Percentiles rank a stretch among this genome's conserved stretches.
Conservation (phyloP, 164 flowering plant genomes). For the Platanus orientalis region DNA sequence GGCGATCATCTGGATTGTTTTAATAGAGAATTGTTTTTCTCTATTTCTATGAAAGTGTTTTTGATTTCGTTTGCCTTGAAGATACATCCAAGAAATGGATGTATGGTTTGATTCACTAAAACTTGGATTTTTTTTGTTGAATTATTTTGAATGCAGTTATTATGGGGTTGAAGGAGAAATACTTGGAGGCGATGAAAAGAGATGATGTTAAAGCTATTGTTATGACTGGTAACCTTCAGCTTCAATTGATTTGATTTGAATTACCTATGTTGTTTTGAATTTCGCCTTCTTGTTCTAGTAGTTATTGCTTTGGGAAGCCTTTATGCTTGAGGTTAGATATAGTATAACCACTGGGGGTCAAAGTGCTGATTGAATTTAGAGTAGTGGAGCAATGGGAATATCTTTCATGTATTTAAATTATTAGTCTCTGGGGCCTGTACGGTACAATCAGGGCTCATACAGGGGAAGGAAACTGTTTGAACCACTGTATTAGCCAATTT, state of each 20-base stretch:
- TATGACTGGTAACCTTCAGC: slow-evolving; percentile 44
- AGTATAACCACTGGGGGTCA: background rate
- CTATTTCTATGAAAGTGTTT: background rate
- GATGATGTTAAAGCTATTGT: slow-evolving; percentile 79
- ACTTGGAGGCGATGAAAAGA: slow-evolving; percentile 55
- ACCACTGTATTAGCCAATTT: no score
- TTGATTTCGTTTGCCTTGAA: slow-evolving; percentile 1
- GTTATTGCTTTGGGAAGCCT: no score
- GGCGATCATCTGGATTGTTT: background rate
- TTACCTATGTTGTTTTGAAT: background rate
- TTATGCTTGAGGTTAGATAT: no score
- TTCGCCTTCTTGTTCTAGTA: background rate
- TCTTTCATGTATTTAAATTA: no score
- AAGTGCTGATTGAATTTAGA: background rate
- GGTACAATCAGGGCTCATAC: no score
- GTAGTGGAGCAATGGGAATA: background rate
- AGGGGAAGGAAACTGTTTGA: no score
- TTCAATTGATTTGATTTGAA: background rate
- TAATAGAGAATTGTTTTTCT: background rate
- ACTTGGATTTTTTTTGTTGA: background rate
- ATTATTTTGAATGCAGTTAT: slow-evolving; percentile 40
- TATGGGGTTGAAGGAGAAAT: slow-evolving; percentile 55
- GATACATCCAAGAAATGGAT: no score
- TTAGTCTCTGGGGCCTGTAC: no score
- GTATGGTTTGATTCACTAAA: background rate